These are phyloP conservation scores for Calonectria henricotiae DNA, from an alignment of 2,329 filamentous ascomycete genomes.

Conservation along the genomic window DNA sequence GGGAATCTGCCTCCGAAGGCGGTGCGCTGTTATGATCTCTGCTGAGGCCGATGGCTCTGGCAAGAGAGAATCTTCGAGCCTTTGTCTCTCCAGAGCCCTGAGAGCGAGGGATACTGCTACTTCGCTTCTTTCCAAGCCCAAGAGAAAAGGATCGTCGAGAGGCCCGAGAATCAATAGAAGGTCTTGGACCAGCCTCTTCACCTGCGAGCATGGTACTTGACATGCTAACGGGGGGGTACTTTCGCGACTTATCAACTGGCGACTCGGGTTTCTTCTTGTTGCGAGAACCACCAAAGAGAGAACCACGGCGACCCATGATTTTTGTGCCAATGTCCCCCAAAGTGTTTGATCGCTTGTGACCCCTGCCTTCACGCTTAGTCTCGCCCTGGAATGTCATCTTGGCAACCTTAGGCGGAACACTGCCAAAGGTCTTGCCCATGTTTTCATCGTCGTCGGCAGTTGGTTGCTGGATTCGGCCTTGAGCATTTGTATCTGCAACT, in stretches of 20 bases:
- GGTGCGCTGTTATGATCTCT: conserved; percentile 68
- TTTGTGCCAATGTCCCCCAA: conserved; percentile 88
- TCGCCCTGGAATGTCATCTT: conserved; percentile 72
- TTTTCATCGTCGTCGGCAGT: conserved; percentile 76
- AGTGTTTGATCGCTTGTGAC: conserved; percentile 81
- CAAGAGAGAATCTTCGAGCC: conserved; percentile 79
- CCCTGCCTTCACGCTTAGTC: conserved; percentile 65
- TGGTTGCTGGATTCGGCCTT: conserved; percentile 90
- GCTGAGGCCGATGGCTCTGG: conserved; percentile 75
- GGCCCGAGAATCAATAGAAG: conserved; percentile 79
- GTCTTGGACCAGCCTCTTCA: conserved; percentile 68
- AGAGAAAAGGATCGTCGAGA: conserved; percentile 81
- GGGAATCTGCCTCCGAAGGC: conserved; percentile 66
- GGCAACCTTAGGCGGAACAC: conserved; percentile 73
- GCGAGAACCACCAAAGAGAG: conserved; percentile 79
- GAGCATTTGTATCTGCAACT: conserved; percentile 89
- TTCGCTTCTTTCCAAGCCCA: conserved; percentile 79
- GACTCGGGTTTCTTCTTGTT: conserved; percentile 69
- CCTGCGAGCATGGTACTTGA: conserved; percentile 77
- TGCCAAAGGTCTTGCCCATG: conserved; percentile 75
- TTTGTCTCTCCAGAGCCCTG: conserved; percentile 73
- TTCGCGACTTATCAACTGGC: conserved; percentile 75
- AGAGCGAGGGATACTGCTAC: conserved; percentile 75
- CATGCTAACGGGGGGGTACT: conserved; percentile 95
- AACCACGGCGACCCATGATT: conserved; percentile 87